These are phyloP conservation scores for Atalantia buxifolia DNA, from an alignment of 345 rosid species.

Conservation along the genomic window DNA sequence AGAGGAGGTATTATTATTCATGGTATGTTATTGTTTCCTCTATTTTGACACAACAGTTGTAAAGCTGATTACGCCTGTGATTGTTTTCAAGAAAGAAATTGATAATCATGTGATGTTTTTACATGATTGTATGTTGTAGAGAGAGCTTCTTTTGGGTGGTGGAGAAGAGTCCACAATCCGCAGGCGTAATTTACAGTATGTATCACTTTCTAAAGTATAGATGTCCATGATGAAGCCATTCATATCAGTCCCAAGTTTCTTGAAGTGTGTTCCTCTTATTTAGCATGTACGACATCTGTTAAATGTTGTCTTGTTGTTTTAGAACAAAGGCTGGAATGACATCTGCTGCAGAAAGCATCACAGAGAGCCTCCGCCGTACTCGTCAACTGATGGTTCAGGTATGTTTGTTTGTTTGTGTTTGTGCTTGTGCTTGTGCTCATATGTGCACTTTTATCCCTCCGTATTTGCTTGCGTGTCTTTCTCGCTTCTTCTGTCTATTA, in stretches of 20 bases:
- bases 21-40: background rate
- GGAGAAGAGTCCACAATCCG: slow-evolving; percentile 90
- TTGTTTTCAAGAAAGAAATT: background rate
- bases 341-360: slow-evolving; percentile 95
- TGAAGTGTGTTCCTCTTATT: background rate
- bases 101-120: background rate
- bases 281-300: background rate
- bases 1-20: background rate
- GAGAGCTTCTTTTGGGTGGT: slow-evolving; percentile 92
- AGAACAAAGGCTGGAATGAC: slow-evolving; percentile 97
- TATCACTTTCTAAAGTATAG: background rate
- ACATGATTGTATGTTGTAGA: slow-evolving; percentile 38
- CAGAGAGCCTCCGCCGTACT: slow-evolving; percentile 92
- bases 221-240: background rate
- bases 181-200: slow-evolving; percentile 87
- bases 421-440: background rate
- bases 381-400: slow-evolving; percentile 98
- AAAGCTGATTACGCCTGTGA: background rate
- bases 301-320: background rate
- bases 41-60: background rate
- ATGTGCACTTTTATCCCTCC: background rate
- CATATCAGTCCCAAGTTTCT: background rate
- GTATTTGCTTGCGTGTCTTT: background rate
- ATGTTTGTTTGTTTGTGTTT: slow-evolving; percentile 8
- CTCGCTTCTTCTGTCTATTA: background rate